Evolutionary conservation across 352 stramenopile genomes (phyloP).

Genomic region (Phytophthora pisi): DNA sequence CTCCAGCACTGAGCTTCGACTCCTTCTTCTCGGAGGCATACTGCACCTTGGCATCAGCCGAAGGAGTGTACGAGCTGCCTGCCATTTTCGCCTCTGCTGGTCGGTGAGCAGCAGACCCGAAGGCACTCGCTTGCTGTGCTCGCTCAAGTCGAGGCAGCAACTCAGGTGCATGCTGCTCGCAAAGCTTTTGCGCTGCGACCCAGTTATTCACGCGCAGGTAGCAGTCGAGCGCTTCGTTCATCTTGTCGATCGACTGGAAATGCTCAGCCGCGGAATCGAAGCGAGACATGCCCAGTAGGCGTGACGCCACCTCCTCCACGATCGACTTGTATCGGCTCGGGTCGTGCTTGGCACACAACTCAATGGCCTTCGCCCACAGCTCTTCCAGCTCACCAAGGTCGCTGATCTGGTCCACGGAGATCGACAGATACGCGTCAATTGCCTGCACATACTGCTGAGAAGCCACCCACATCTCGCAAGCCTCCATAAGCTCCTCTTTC

Average conservation of each 20-base stretch:
- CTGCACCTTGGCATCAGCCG: conserved; percentile 55
- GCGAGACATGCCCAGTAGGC: conserved; percentile 80
- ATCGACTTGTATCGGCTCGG: conserved; percentile 89
- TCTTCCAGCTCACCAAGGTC: conserved; percentile 82
- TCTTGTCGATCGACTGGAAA: conserved; percentile 90
- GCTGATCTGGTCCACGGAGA: conserved; percentile 70
- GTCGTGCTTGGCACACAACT: conserved; percentile 89
- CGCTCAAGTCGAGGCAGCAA: conserved; percentile 80
- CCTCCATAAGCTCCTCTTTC: conserved; percentile 85
- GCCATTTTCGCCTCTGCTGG: conserved; percentile 58
- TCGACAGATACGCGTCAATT: conserved; percentile 92
- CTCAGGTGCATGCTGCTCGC: conserved; percentile 80
- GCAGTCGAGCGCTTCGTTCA: conserved; percentile 92
- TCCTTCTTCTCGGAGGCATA: conserved; percentile 57
- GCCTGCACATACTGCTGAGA: conserved; percentile 90
- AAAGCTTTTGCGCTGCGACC: conserved; percentile 73
- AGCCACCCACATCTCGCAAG: conserved; percentile 89
- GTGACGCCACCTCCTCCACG: conserved; percentile 87
- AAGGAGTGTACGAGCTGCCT: conserved; percentile 58
- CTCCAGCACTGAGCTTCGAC: conserved; percentile 44
- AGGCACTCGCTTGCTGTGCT: conserved; percentile 83
- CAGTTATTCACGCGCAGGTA: conserved; percentile 85
- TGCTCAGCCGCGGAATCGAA: conserved; percentile 90
- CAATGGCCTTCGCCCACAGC: conserved; percentile 90
- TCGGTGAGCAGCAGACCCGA: conserved; percentile 53